Base-by-base conservation (phyloP, 306 rosid species). In the Fagus sylvatica region DNA sequence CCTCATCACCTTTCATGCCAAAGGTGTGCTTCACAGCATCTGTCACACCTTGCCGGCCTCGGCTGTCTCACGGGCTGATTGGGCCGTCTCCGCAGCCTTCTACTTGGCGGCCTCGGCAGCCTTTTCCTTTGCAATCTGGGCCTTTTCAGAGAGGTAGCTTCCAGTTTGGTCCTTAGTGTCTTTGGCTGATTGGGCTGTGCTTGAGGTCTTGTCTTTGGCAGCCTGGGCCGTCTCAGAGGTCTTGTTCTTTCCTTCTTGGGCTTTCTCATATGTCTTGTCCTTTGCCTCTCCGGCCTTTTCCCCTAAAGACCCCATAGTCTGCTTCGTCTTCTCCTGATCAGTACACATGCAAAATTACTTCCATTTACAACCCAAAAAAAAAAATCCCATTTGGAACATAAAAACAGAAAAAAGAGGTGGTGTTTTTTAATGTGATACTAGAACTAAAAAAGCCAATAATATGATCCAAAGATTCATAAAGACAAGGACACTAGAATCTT, bases 1-100 rank as follows among this genome's bases (percentile, higher is more conserved):
- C 53, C 0, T 71, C 46, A 3, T 81, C 78, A 28, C 80, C 78
- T 30, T 55, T 51, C 89, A 93, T 41, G 0, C 98, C 98, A 28
- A 90, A 5, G 1, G 98, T 87, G 4, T 76, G 19, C 36, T 91
- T 93, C 51, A 87, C 85, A 0, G 91, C 85, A 0, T 89, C 89
- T 3, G 91, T 59, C 2, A 88, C 92, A 19, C 87, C 82, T 15
- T 82, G 1, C 83, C 86, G 1, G 77, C 3, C 17, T 89, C 79
- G 76, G 84, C 74, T 4, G 78, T 55, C 51, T 82, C 85, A 40
- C 71, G 79, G 0, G 83, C 74, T 0, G 80, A 2, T 49, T 84
- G 87, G 53, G 83, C 86, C 74, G 82, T 56, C 5, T 78, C 84
- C 0, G 69, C 71, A 4, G 83, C 80, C 83, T 79, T 78, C 4